These are phyloP conservation scores for Agrocybe chaxingu DNA, from an alignment of 768 basidiomycete genomes.

Conservation along the genomic window DNA sequence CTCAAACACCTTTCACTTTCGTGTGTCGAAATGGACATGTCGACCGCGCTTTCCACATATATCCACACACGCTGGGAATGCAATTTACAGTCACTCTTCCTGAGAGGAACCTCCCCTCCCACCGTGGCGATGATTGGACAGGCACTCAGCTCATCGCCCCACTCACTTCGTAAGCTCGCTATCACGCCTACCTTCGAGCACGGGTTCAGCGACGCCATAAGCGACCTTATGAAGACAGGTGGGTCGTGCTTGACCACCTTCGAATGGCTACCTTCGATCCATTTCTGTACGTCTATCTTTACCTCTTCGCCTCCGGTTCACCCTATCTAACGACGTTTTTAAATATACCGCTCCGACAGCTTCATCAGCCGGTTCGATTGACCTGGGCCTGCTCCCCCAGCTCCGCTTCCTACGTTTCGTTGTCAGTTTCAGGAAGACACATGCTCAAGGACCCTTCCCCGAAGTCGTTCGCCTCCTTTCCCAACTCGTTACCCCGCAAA, in stretches of 20 bases:
- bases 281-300: conserved; percentile 16
- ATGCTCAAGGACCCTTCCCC: conserved; percentile 11
- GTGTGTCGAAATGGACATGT: conserved; percentile 16
- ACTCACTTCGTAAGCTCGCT: conserved; percentile 10
- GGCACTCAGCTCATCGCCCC: conserved; percentile 2
- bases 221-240: conserved; percentile 11
- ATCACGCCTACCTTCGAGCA: conserved; percentile 20
- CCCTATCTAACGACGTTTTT: background rate
- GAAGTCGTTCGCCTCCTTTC: conserved; percentile 12
- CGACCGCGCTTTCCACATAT: background rate
- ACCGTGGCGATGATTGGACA: conserved; percentile 10
- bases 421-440: conserved; percentile 16
- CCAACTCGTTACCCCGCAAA: conserved; percentile 1
- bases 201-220: conserved; percentile 15
- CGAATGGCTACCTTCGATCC: conserved; percentile 21
- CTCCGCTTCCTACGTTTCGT: conserved; percentile 13
- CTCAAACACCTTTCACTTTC: conserved; percentile 14
- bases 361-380: conserved; percentile 14
- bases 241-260: conserved; percentile 12
- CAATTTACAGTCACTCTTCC: conserved; percentile 8
- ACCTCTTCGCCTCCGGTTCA: background rate
- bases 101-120: conserved; percentile 14
- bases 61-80: background rate
- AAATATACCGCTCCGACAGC: conserved; percentile 1
- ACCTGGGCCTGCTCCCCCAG: conserved; percentile 8